These are phyloP conservation scores for Penicillium paxilli DNA, from an alignment of 495 filamentous ascomycete species.

Conservation along the genomic window DNA sequence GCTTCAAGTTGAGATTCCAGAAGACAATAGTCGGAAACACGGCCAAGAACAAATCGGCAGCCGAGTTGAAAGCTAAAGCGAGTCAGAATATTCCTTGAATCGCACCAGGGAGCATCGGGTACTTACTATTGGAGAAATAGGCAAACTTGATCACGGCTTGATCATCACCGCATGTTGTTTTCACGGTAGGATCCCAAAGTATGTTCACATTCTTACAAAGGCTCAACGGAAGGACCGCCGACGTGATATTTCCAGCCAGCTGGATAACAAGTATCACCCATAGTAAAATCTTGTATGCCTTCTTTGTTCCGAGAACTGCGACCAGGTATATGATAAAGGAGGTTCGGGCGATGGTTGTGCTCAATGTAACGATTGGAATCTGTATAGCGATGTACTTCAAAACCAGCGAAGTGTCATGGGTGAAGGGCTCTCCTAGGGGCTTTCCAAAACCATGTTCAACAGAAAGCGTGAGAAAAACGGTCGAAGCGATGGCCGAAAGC, in stretches of 20 bases:
- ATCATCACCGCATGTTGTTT: slow-evolving; percentile 27
- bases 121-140: slow-evolving; percentile 36
- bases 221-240: slow-evolving; percentile 29
- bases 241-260: slow-evolving; percentile 29
- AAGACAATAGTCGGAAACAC: slow-evolving; percentile 43
- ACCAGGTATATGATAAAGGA: slow-evolving; percentile 37
- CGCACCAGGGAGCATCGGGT: too few species aligned
- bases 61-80: slow-evolving; percentile 37
- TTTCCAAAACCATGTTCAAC: slow-evolving; percentile 33
- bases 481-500: slow-evolving; percentile 27
- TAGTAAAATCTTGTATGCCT: slow-evolving; percentile 23
- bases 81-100: too few species aligned
- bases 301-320: slow-evolving; percentile 30
- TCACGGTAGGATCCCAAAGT: slow-evolving; percentile 26
- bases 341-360: slow-evolving; percentile 33
- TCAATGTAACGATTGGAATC: slow-evolving; percentile 32
- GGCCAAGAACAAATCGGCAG: slow-evolving; percentile 43
- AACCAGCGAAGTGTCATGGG: slow-evolving; percentile 15
- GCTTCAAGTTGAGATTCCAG: slow-evolving; percentile 44
- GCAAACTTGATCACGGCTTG: slow-evolving; percentile 28
- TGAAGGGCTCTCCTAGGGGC: slow-evolving; percentile 15
- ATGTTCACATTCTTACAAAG: slow-evolving; percentile 29
- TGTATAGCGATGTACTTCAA: slow-evolving; percentile 34
- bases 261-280: slow-evolving; percentile 29
- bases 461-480: slow-evolving; percentile 26